Evolutionary conservation across 371 early-diverging fungal genomes (phyloP), one percentile per base, ranked within the genome.

Genomic region (Mucor circinelloides): DNA sequence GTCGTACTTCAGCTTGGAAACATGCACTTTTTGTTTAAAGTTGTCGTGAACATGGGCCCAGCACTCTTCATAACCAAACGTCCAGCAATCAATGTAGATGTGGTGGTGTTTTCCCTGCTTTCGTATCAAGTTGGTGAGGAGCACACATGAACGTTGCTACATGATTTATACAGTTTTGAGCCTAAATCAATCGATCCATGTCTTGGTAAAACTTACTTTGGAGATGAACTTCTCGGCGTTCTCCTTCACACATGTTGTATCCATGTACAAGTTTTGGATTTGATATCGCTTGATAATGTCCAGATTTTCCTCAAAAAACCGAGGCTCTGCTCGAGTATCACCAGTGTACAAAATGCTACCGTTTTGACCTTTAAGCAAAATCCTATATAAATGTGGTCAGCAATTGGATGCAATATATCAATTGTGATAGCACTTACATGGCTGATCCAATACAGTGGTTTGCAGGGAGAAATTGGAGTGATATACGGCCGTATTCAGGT

Each of bases 371-470:
- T 83, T 76, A 1, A 83, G 38, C 9, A 83, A 55, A 36, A 80
- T 73, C 69, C 76, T 76, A 31, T 40, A 27, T 5, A 50, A 8
- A 9, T 46, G 57, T 56, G 30, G 21, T 28, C 21, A 54, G 6
- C 10, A 2, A 12, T 28, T 2, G 27, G 25, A 4, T 2, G 8
- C 23, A 5, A 28, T 17, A 12, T 4, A 54, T 25, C 25, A 54
- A 54, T 54, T 8, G 21, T 3, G 15, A 1, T 27, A 25, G 12
- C 3, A 5, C 65, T 61, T 74, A 79, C 83, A 83, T 75, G 56
- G 80, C 71, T 17, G 83, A 74, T 1, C 83, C 83, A 21, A 77
- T 77, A 46, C 83, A 80, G 68, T 80, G 83, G 28, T 83, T 80
- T 1, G 83, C 80, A 9, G 78, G 77, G 2, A 78, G 60, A 46